These are phyloP conservation scores for Cladosporium sp. DNA, from an alignment of 2,329 filamentous ascomycete species.

Conservation along the genomic window DNA sequence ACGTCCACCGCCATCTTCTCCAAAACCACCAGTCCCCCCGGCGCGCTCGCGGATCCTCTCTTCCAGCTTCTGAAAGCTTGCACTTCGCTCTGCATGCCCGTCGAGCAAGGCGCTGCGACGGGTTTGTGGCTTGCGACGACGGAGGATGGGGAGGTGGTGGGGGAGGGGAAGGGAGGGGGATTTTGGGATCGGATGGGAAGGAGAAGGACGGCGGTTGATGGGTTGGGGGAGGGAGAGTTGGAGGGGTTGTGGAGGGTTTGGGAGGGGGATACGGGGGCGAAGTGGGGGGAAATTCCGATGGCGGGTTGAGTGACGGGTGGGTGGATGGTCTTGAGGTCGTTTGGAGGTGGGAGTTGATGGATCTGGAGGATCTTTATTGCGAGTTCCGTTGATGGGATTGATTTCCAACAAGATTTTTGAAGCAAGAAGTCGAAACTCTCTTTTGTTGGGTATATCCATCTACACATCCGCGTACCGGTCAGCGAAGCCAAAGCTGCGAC, in stretches of 20 bases:
- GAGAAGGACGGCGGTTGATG: slow-evolving; percentile 8
- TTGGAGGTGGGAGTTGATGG: background rate
- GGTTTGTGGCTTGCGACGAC: slow-evolving; percentile 17
- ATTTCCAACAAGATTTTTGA: too few species aligned
- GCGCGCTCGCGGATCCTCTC: slow-evolving; percentile 9
- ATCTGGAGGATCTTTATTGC: too few species aligned
- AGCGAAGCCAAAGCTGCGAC: slow-evolving; percentile 37
- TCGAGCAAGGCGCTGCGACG: slow-evolving; percentile 17
- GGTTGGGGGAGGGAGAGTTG: slow-evolving; percentile 3
- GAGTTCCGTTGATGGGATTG: too few species aligned
- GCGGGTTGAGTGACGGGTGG: too few species aligned
- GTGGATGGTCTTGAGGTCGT: too few species aligned
- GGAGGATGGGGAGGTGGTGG: slow-evolving; percentile 11
- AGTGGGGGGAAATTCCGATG: too few species aligned
- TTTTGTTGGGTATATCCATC: slow-evolving; percentile 13
- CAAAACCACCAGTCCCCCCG: slow-evolving; percentile 8
- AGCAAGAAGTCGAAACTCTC: slow-evolving; percentile 11
- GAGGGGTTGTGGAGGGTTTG: slow-evolving; percentile 11
- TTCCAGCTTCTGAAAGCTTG: slow-evolving; percentile 13
- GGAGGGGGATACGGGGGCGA: slow-evolving; percentile 10
- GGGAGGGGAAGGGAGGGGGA: slow-evolving; percentile 1
- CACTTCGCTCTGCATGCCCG: slow-evolving; percentile 10
- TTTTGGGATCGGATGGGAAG: slow-evolving; percentile 13
- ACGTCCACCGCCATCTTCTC: slow-evolving; percentile 15
- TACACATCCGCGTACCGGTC: slow-evolving; percentile 24